These are phyloP conservation scores for Camellia oleifera DNA, from an alignment of 179 eudicot species.

Conservation along the genomic window DNA sequence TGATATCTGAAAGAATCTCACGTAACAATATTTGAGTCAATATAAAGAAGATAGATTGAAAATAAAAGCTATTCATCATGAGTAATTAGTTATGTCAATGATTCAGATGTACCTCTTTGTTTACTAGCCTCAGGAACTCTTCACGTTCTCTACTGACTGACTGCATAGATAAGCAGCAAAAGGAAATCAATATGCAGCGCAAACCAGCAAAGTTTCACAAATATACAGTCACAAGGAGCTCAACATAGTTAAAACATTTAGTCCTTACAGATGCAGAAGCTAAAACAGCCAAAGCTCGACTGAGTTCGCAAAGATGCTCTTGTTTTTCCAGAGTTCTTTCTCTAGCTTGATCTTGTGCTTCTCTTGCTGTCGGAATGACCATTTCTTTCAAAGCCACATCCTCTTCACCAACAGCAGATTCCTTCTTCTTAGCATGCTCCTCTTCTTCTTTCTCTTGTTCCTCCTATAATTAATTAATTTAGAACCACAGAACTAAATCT, in stretches of 20 bases:
- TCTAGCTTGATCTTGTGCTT: conserved; percentile 67
- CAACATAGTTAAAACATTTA: conserved; percentile 8
- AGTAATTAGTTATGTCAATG: background rate
- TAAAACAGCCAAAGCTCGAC: conserved; percentile 87
- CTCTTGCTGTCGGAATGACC: conserved; percentile 50
- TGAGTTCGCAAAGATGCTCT: conserved; percentile 77
- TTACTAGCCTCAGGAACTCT: conserved; percentile 86
- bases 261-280: conserved; percentile 89
- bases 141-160: conserved; percentile 94
- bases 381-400: conserved; percentile 74
- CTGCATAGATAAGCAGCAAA: conserved; percentile 47
- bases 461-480: conserved; percentile 36
- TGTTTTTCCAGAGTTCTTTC: conserved; percentile 56
- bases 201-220: background rate
- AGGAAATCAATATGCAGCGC: background rate
- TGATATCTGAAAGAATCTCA: background rate
- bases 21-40: background rate
- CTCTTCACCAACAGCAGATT: conserved; percentile 35
- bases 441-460: conserved; percentile 67
- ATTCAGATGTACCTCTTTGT: conserved; percentile 64
- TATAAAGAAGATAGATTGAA: background rate
- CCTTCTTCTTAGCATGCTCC: conserved; percentile 51
- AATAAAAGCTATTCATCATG: background rate
- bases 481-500: background rate
- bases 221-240: conserved; percentile 1